These are phyloP conservation scores for Quercus cerris DNA, from an alignment of 306 rosid genomes.

Conservation along the genomic window DNA sequence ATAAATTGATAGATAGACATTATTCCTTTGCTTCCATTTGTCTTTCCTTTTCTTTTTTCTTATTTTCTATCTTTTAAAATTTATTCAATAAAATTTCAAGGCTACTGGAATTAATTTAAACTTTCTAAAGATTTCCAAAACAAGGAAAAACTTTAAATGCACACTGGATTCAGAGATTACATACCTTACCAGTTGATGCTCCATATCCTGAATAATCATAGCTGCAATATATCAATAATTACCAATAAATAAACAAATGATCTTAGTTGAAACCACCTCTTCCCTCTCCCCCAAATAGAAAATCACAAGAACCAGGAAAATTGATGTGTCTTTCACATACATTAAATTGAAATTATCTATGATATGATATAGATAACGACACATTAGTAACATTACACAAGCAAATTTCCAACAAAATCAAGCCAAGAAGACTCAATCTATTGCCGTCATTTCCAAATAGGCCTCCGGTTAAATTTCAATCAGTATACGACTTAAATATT, in stretches of 20 bases:
- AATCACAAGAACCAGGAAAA: neutral
- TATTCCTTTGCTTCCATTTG: conserved; percentile 6
- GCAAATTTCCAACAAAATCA: neutral
- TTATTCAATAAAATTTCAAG: neutral
- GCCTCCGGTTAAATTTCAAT: neutral
- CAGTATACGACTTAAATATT: neutral
- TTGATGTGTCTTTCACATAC: neutral
- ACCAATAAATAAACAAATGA: conserved; percentile 18
- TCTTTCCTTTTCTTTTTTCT: too few species aligned
- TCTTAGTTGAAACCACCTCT: neutral
- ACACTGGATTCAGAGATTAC: conserved; percentile 15
- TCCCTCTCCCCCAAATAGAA: neutral
- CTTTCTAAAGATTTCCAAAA: neutral
- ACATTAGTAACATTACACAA: neutral
- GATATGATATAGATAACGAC: neutral
- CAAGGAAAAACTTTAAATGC: neutral
- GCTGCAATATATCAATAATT: conserved; percentile 49
- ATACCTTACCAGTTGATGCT: conserved; percentile 91
- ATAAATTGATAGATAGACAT: neutral
- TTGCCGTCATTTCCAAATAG: neutral
- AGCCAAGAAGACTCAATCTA: neutral
- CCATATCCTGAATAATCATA: conserved; percentile 99
- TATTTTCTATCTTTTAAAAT: neutral
- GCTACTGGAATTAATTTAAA: conserved; percentile 1
- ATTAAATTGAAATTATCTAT: neutral